These are phyloP conservation scores for Cryptococcus sp. DNA, from an alignment of 1,284 basidiomycete genomes.

Conservation along the genomic window DNA sequence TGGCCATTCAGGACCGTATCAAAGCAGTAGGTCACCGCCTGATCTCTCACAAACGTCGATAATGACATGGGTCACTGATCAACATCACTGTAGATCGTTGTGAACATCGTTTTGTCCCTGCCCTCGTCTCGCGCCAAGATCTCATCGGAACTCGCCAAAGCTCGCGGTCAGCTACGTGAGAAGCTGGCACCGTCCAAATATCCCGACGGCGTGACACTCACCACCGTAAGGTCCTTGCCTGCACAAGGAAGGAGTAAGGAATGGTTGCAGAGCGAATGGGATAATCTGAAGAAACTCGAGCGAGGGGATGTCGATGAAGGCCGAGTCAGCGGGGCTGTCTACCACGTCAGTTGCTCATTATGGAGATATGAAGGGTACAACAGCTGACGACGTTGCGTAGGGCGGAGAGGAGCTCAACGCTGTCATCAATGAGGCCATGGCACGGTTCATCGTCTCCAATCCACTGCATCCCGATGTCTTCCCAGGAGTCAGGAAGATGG, in stretches of 20 bases:
- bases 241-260: constrained; percentile 66
- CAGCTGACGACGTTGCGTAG: constrained; percentile 53
- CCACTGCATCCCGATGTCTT: constrained; percentile 96
- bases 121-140: constrained; percentile 71
- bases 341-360: constrained; percentile 61
- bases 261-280: constrained; percentile 79
- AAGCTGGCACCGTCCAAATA: constrained; percentile 58
- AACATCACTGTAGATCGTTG: constrained; percentile 57
- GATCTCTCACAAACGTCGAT: not conserved
- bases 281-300: constrained; percentile 75
- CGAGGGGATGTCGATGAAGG: constrained; percentile 58
- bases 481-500: constrained; percentile 91
- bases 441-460: constrained; percentile 61
- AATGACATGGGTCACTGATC: no score
- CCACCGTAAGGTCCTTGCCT: constrained; percentile 63
- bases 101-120: constrained; percentile 65
- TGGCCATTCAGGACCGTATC: constrained; percentile 30
- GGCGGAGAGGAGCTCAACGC: constrained; percentile 76
- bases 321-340: constrained; percentile 82
- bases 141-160: constrained; percentile 67
- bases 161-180: constrained; percentile 65
- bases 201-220: constrained; percentile 61
- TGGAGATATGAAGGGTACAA: constrained; percentile 2
- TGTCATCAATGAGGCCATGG: constrained; percentile 53
- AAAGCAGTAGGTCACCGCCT: constrained; percentile 31